Percentiles rank a stretch among this genome's conserved stretches.
phyloP scores from a whole-genome alignment of 2,329 filamentous ascomycete genomes.

The Bretziella fagacearum region DNA sequence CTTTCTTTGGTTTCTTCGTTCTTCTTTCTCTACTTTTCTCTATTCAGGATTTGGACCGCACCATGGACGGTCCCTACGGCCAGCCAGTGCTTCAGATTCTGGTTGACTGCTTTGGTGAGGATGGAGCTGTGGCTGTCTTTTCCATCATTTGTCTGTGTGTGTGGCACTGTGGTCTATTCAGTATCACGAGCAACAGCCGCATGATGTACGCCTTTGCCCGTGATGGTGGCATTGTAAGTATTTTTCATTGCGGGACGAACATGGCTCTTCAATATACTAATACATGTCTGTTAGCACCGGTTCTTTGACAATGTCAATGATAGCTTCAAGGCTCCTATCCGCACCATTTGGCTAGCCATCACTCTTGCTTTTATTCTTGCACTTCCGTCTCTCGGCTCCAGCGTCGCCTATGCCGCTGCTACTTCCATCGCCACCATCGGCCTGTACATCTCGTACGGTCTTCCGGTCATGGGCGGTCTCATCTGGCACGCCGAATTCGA shows the following conservation, averaged over 20 bases:
- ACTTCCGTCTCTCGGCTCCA: conserved; percentile 36
- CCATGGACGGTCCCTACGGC: conserved; percentile 27
- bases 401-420: conserved; percentile 39
- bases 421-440: conserved; percentile 43
- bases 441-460: conserved; percentile 40
- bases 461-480: conserved; percentile 38
- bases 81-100: conserved; percentile 43
- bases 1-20: conserved; percentile 43
- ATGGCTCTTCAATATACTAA: neutral
- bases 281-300: conserved; percentile 20
- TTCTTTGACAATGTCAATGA: conserved; percentile 38
- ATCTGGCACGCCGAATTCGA: conserved; percentile 33
- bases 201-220: conserved; percentile 45
- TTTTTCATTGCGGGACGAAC: neutral
- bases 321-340: conserved; percentile 31
- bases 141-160: conserved; percentile 40
- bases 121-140: conserved; percentile 38
- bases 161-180: conserved; percentile 44
- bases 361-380: conserved; percentile 36
- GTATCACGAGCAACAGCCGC: conserved; percentile 37
- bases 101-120: conserved; percentile 37
- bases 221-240: conserved; percentile 33
- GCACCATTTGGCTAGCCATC: conserved; percentile 39
- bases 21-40: conserved; percentile 39
- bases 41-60: conserved; percentile 37